These are phyloP conservation scores for Xylaria sp. DNA, from an alignment of 2,329 filamentous ascomycete species.

Conservation along the genomic window DNA sequence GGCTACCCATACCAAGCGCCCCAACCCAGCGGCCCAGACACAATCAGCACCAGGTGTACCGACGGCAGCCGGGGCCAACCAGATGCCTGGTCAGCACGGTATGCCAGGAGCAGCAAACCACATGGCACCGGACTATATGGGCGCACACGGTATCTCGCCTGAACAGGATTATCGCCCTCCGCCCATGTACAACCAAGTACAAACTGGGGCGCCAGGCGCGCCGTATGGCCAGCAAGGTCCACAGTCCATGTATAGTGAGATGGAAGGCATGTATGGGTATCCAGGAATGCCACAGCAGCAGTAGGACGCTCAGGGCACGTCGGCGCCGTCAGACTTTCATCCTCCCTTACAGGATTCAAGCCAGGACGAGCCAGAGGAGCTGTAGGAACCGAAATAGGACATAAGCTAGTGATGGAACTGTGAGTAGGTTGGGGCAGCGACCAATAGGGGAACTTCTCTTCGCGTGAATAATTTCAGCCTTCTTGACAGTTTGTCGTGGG, in stretches of 20 bases:
- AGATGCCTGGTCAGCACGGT: constrained; percentile 64
- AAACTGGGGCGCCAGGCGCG: constrained; percentile 72
- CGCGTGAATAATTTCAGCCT: constrained; percentile 14
- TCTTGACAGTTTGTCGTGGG: constrained; percentile 24
- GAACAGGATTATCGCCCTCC: constrained; percentile 85
- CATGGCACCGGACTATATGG: constrained; percentile 73
- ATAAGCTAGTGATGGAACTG: neutral
- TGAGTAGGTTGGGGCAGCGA: neutral
- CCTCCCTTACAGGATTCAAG: constrained; percentile 22
- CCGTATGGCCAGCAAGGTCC: constrained; percentile 82
- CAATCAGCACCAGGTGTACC: constrained; percentile 55
- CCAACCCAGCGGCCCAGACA: constrained; percentile 63
- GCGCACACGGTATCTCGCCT: constrained; percentile 70
- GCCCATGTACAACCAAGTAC: constrained; percentile 85
- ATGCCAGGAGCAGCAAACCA: constrained; percentile 68
- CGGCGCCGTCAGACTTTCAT: constrained; percentile 29
- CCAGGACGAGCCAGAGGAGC: constrained; percentile 21
- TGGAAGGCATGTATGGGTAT: constrained; percentile 88
- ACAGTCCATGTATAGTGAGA: constrained; percentile 80
- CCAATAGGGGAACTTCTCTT: constrained; percentile 16
- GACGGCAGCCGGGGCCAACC: constrained; percentile 59
- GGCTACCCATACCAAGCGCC: constrained; percentile 85
- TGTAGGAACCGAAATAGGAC: constrained; percentile 13
- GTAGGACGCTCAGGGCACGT: constrained; percentile 42
- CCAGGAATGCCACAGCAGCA: constrained; percentile 84